Evolutionary conservation across 176 grass and related monocot genomes (phyloP).

Genomic region (Coix lacrymajobi): DNA sequence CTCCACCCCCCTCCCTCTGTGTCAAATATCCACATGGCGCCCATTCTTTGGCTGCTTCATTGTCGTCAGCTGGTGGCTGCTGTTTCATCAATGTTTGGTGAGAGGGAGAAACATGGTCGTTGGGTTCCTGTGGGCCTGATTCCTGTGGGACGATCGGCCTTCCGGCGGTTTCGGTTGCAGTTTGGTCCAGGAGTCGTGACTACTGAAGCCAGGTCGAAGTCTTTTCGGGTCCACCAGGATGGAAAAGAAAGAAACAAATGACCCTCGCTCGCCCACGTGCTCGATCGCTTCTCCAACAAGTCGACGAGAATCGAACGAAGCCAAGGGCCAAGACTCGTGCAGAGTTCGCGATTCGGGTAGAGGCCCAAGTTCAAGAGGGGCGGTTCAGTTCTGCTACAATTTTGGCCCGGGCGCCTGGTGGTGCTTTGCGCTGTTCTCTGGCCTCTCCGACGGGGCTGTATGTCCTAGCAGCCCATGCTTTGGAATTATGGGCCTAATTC

Average conservation of each 20-base stretch:
- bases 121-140: constrained; percentile 1
- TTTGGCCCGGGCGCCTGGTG: background rate
- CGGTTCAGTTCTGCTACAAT: background rate
- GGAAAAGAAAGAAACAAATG: background rate
- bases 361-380: background rate
- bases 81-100: constrained; percentile 8
- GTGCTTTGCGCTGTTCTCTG: background rate
- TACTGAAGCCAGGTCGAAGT: background rate
- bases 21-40: background rate
- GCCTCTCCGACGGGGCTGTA: background rate
- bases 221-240: background rate
- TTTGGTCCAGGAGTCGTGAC: background rate
- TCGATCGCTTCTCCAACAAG: background rate
- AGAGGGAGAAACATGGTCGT: background rate
- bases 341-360: too few relatives aligned
- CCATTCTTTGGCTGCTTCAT: background rate
- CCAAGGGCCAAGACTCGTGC: too few relatives aligned
- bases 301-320: too few relatives aligned
- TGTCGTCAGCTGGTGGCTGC: background rate
- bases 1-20: background rate
- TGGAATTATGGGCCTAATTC: background rate
- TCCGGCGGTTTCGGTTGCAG: background rate
- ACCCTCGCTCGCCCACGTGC: background rate
- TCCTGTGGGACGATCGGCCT: constrained; percentile 2
- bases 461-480: background rate